Evolutionary conservation across 345 rosid species (phyloP), one percentile per base, ranked within the genome.

Genomic region (Camelina hispida): DNA sequence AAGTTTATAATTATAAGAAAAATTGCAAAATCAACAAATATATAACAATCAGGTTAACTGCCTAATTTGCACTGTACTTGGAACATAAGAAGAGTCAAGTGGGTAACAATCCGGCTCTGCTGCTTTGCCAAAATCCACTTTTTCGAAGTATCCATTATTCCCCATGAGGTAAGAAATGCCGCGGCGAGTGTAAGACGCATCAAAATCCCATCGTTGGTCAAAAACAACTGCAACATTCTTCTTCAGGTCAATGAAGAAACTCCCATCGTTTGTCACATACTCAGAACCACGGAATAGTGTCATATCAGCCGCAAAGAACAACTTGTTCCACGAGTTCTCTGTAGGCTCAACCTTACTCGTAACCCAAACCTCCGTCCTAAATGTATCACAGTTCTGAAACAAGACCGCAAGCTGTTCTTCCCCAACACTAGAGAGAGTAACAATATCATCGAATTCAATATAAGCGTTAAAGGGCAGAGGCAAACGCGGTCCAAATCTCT

Each of bases 341-440:
- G n/a, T 30, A 1, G 37, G 61, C 40, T 56, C 40, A 56, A 56
- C 16, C 40, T 56, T 56, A 16, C 42, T 32, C 7, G 42, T 57
- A 32, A 57, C 7, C 62, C 14, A 57, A 16, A 57, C 32, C 62
- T n/a, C 40, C 14, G n/a, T n/a, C 62, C 7, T 3, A 22, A n/a
- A 9, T 32, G 62, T 57, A 57, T 2, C 1, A 5, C 2, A 0
- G 1, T 4, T 0, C 14, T 28, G 60, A 55, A 6, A 55, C 12
- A 55, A 55, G 12, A 55, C 18, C 12, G 38, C 38, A 0, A 55
- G 11, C 60, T 55, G 18, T 2, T 28, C 37, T 28, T 25, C 37
- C 7, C 60, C 60, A 25, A 55, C 60, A 55, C 6, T 55, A 55
- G 60, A 55, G 60, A 55, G 60, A 55, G 18, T 14, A 55, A 55